Percentiles rank a stretch among this genome's conserved stretches.
These are phyloP conservation scores for Yarrowia deformans DNA, from an alignment of 805 yeast genomes.

Conservation along the genomic window DNA sequence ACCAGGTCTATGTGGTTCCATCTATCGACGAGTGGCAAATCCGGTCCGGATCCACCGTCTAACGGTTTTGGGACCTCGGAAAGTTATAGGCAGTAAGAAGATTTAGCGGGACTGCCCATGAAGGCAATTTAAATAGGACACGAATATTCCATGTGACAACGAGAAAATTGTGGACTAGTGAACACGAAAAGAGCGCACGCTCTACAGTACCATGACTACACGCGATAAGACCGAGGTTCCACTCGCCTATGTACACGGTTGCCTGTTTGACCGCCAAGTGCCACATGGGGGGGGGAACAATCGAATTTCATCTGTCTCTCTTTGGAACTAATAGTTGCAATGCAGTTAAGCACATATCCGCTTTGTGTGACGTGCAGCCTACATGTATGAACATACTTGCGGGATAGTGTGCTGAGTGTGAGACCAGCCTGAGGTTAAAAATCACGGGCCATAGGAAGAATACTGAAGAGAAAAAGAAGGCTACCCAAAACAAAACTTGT, in stretches of 20 bases:
- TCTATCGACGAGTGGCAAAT: conserved; percentile 8
- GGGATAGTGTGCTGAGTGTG: conserved; percentile 14
- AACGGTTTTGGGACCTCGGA: conserved; percentile 12
- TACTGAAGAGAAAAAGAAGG: background rate
- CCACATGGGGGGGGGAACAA: background rate
- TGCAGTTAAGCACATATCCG: background rate
- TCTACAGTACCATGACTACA: background rate
- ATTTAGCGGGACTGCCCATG: background rate
- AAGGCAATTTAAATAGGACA: background rate
- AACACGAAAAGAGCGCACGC: background rate
- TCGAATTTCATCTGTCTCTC: conserved; percentile 5
- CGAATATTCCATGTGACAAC: background rate
- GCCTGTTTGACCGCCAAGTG: background rate
- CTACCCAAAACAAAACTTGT: conserved; percentile 2
- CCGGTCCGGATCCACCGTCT: background rate
- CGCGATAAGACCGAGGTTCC: background rate
- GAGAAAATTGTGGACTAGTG: background rate
- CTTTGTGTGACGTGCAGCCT: conserved; percentile 10
- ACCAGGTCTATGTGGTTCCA: background rate
- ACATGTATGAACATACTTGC: conserved; percentile 9
- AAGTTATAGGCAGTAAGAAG: background rate
- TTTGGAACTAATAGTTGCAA: conserved; percentile 3
- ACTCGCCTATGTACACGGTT: background rate
- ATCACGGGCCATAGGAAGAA: conserved; percentile 17
- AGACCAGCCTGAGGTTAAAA: conserved; percentile 22